Percentiles rank a stretch among this genome's conserved stretches.
Conservation (phyloP, 1,284 basidiomycete species). For the Moesziomyces globuligerus region DNA sequence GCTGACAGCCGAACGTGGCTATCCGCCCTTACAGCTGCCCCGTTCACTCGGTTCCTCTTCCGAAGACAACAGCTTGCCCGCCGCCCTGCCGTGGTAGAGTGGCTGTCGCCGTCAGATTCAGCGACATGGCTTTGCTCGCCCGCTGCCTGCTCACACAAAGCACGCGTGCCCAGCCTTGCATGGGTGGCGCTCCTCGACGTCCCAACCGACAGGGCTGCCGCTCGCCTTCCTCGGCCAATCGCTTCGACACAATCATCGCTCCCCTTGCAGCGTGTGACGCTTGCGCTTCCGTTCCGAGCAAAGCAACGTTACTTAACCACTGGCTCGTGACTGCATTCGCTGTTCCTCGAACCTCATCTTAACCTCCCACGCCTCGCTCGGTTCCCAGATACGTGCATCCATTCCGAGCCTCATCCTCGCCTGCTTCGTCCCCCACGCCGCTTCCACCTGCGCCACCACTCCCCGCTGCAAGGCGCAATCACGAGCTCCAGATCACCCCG, state of each 20-base stretch:
- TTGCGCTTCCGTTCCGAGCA: not conserved
- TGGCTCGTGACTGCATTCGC: not conserved
- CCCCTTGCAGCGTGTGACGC: constrained; percentile 15
- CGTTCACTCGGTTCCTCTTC: not conserved
- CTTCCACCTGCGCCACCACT: not conserved
- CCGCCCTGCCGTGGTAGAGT: not conserved
- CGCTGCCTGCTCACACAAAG: not conserved
- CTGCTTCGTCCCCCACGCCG: not conserved
- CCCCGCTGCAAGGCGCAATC: constrained; percentile 3
- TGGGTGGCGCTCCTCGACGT: not conserved
- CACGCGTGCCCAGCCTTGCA: not conserved
- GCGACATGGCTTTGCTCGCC: not conserved
- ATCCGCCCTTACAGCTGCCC: not conserved
- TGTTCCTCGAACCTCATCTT: not conserved
- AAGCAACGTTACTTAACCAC: not conserved
- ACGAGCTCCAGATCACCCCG: not conserved
- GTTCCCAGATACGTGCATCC: not conserved
- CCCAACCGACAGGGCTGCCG: not conserved
- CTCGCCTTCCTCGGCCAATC: constrained; percentile 6
- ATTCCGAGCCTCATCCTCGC: not conserved
- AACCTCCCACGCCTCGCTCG: not conserved
- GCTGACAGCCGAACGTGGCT: not conserved
- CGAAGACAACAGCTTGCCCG: not conserved
- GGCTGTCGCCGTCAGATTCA: not conserved
- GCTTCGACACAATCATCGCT: not conserved